Evolutionary conservation across 2,329 filamentous ascomycete genomes (phyloP).

Genomic region (Trichoderma sp.): DNA sequence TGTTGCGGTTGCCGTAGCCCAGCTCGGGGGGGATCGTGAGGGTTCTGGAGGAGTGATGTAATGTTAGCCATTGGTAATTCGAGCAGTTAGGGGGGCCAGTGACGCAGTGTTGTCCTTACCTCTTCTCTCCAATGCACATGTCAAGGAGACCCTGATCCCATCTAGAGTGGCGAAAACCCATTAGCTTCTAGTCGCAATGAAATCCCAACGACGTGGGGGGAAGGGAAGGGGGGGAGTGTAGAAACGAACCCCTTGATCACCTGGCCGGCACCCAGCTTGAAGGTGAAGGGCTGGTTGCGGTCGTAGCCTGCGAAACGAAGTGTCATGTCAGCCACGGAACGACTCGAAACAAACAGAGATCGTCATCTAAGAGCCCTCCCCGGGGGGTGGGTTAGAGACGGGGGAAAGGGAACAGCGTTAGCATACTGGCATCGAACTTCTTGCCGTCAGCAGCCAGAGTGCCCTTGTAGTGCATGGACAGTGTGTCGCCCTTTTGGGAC

Average conservation of each 20-base stretch:
- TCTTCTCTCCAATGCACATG: slow-evolving; percentile 96
- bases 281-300: slow-evolving; percentile 70
- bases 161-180: slow-evolving; percentile 39
- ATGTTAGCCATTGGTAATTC: slow-evolving; percentile 18
- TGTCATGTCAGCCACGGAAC: background rate
- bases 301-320: slow-evolving; percentile 61
- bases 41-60: slow-evolving; percentile 48
- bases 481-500: slow-evolving; percentile 70
- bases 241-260: slow-evolving; percentile 79
- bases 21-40: slow-evolving; percentile 85
- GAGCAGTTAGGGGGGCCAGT: background rate
- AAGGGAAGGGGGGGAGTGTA: background rate
- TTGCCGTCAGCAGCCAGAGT: slow-evolving; percentile 70
- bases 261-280: slow-evolving; percentile 74
- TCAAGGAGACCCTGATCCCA: slow-evolving; percentile 89
- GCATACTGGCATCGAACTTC: slow-evolving; percentile 75
- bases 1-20: slow-evolving; percentile 73
- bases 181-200: background rate
- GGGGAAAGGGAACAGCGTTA: slow-evolving; percentile 31
- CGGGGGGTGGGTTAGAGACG: background rate
- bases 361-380: background rate
- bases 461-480: slow-evolving; percentile 86
- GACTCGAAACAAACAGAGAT: background rate
- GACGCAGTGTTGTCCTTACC: slow-evolving; percentile 38
- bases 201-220: background rate